Conservation (phyloP, 345 rosid species). For the Hirschfeldia incana region DNA sequence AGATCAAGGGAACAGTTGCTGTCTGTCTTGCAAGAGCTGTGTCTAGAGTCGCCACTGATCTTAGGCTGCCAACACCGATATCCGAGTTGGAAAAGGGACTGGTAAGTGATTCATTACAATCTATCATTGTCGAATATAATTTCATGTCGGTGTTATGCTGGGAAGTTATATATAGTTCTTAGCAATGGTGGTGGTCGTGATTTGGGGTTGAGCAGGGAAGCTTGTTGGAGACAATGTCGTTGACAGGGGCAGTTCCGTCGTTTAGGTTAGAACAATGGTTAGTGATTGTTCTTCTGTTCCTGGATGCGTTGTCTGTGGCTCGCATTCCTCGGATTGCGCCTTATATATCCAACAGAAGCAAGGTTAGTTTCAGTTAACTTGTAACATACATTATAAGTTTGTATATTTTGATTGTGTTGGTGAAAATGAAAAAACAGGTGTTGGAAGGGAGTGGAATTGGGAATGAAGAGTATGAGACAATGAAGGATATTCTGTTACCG, state of each 20-base stretch:
- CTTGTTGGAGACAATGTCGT: slow-evolving; percentile 84
- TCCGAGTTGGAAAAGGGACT: slow-evolving; percentile 77
- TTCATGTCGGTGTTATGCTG: background rate
- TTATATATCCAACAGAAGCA: slow-evolving; percentile 43
- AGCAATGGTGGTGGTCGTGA: slow-evolving; percentile 4
- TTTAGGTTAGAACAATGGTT: slow-evolving; percentile 75
- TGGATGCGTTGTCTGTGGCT: slow-evolving; percentile 76
- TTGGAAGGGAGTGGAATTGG: slow-evolving; percentile 65
- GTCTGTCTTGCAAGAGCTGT: slow-evolving; percentile 79
- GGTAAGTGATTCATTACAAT: slow-evolving; percentile 41
- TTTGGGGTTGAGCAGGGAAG: slow-evolving; percentile 49
- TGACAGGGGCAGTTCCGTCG: slow-evolving; percentile 68
- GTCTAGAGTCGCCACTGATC: slow-evolving; percentile 70
- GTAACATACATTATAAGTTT: background rate
- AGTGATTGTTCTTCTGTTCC: slow-evolving; percentile 66
- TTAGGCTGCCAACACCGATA: slow-evolving; percentile 61
- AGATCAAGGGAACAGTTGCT: slow-evolving; percentile 76
- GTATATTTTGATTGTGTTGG: slow-evolving; percentile 17
- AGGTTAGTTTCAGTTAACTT: slow-evolving; percentile 26
- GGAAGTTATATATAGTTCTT: background rate
- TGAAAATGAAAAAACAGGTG: slow-evolving; percentile 45
- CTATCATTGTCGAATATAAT: background rate
- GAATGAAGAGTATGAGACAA: slow-evolving; percentile 71
- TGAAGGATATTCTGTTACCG: slow-evolving; percentile 83
- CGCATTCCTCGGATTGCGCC: slow-evolving; percentile 65